Evolutionary conservation across 139 green algal genomes (phyloP).

Genomic region (Microglena sp.): DNA sequence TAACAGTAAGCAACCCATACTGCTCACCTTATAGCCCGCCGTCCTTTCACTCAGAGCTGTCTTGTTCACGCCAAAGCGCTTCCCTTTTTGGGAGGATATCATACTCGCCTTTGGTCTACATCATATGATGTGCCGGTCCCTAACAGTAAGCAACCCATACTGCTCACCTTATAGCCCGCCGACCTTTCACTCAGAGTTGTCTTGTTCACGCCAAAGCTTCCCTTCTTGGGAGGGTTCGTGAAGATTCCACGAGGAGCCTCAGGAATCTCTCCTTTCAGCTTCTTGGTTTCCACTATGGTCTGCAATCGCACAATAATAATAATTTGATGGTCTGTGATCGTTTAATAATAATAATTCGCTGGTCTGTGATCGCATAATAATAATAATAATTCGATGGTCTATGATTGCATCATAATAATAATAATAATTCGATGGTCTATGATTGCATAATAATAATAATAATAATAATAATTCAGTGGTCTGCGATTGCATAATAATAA

Average conservation of each 20-base stretch:
- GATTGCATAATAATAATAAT: no score
- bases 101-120: no score
- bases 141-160: no score
- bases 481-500: neutral
- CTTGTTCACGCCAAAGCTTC: constrained; percentile 40
- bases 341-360: neutral
- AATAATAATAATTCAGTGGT: neutral
- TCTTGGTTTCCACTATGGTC: constrained; percentile 13
- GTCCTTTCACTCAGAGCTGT: constrained; percentile 28
- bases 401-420: neutral
- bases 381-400: neutral
- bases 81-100: constrained; percentile 57
- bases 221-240: constrained; percentile 52
- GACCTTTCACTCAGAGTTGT: constrained; percentile 28
- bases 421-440: neutral
- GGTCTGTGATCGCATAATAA: neutral
- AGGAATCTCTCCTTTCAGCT: constrained; percentile 33
- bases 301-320: constrained; percentile 5
- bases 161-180: constrained; percentile 6
- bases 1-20: no score
- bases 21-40: constrained; percentile 6
- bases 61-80: constrained; percentile 38
- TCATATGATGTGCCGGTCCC: no score
- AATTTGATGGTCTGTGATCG: neutral
- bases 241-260: constrained; percentile 40